Evolutionary conservation across 148 eudicot genomes (phyloP).

Genomic region (Fagopyrum esculentum): DNA sequence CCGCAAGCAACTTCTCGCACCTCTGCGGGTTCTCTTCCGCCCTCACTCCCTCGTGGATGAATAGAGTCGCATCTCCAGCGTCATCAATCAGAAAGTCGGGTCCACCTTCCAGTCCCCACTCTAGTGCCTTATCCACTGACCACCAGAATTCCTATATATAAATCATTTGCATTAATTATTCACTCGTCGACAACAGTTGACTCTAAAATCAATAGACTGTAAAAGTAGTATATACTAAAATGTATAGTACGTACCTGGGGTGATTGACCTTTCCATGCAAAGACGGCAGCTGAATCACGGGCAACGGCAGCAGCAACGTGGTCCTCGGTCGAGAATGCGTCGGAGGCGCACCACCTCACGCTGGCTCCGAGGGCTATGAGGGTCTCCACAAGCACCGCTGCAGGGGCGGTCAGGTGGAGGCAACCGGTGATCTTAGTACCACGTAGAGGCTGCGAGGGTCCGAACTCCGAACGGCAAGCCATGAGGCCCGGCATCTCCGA

Average conservation of each 20-base stretch:
- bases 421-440: constrained; percentile 81
- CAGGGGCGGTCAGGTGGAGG: constrained; percentile 90
- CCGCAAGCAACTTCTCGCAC: constrained; percentile 43
- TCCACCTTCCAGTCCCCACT: constrained; percentile 79
- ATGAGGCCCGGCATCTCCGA: constrained; percentile 94
- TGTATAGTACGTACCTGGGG: too few relatives aligned
- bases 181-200: too few relatives aligned
- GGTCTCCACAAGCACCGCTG: constrained; percentile 87
- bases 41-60: constrained; percentile 92
- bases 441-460: constrained; percentile 71
- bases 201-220: too few relatives aligned
- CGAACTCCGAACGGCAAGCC: constrained; percentile 70
- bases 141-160: background rate
- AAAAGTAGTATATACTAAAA: too few relatives aligned
- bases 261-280: too few relatives aligned
- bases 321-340: constrained; percentile 87
- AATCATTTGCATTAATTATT: too few relatives aligned
- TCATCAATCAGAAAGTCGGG: constrained; percentile 94
- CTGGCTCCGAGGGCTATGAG: constrained; percentile 84
- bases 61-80: constrained; percentile 81
- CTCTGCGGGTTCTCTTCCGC: constrained; percentile 72
- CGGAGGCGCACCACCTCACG: constrained; percentile 92
- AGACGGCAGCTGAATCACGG: constrained; percentile 75
- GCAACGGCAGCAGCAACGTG: constrained; percentile 91
- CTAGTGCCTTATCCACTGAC: constrained; percentile 33